Percentiles rank a stretch among this genome's conserved stretches.
Evolutionary conservation across 176 grass and related monocot species (phyloP).

Genomic region (Musa schizocarpa): DNA sequence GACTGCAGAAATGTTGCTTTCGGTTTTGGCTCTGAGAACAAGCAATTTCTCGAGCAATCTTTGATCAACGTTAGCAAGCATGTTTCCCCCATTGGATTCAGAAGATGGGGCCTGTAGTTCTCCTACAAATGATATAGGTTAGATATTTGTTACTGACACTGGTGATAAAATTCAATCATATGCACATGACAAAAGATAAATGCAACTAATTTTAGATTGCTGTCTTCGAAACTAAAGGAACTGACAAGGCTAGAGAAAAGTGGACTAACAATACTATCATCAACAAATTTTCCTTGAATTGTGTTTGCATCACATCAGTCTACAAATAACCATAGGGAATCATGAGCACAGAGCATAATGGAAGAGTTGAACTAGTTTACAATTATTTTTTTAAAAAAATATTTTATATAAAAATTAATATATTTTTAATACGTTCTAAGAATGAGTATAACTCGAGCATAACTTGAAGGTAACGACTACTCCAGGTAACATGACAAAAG

Average conservation of each 20-base stretch:
- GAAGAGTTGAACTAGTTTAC: neutral
- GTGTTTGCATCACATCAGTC: neutral
- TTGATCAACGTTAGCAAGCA: neutral
- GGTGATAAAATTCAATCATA: neutral
- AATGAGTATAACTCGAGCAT: too few species aligned
- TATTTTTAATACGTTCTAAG: too few species aligned
- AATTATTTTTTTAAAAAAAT: too few species aligned
- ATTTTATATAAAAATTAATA: too few species aligned
- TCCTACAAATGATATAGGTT: neutral
- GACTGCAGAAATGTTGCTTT: slow-evolving; percentile 4
- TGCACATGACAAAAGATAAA: neutral
- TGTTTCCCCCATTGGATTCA: neutral
- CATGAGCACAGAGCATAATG: neutral
- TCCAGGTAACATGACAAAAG: neutral
- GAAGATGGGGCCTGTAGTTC: neutral
- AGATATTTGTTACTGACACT: neutral
- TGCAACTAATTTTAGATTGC: neutral
- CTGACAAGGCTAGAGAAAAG: neutral
- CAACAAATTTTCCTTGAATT: neutral
- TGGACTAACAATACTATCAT: neutral
- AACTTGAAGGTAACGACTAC: too few species aligned
- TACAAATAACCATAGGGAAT: too few species aligned
- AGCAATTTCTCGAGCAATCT: neutral
- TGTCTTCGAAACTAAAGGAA: neutral
- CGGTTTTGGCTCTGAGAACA: neutral